Base-by-base conservation (phyloP, 1,284 basidiomycete species). In the Coriolopsis trogii region DNA sequence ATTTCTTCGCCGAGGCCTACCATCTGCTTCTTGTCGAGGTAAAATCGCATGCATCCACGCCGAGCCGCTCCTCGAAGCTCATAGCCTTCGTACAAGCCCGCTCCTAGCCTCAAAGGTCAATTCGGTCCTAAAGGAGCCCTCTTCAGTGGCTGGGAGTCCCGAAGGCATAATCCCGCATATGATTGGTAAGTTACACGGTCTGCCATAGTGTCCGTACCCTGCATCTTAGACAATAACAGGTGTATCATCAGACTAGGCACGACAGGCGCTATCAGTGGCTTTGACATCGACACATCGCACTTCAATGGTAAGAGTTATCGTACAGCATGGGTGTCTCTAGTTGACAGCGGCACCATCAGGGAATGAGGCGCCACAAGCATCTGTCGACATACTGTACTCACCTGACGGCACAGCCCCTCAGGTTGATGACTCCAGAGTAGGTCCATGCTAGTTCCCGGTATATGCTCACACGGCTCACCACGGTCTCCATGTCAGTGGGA, bases 51-150 rank as follows among this genome's bases (percentile, higher is more conserved):
- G 8, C 15, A 9, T 20, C 39, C 33, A 31, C 9, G 9, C 45
- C 37, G 31, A 46, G 25, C 24, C 40, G 45, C 47, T 18, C 41
- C 33, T 41, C 31, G 45, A 23, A 49, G 29, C 33, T 31, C 21
- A 37, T 21, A 9, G 16, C 8, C 38, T 49, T 34, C 25, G 24
- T 21, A 28, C 15, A 36, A 94, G 90, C 86, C 93, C 13, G 82
- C 93, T 33, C 80, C 80, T 4, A 91, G 85, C 63, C 71, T 95
- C 71, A 91, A 95, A 72, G 96, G 97, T 12, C 91, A 94, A 61
- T 99, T 96, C 64, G 96, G 96, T 1, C 93, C 95, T 1, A 96
- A 95, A 42, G 96, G 96, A 23, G 96, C 96, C 0, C 73, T 98
- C 30, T 99, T 84, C 70, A 93, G 91, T 63, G 96, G 95, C 45